These are phyloP conservation scores for Fusarium sp. DNA, from an alignment of 2,329 filamentous ascomycete species.

Conservation along the genomic window DNA sequence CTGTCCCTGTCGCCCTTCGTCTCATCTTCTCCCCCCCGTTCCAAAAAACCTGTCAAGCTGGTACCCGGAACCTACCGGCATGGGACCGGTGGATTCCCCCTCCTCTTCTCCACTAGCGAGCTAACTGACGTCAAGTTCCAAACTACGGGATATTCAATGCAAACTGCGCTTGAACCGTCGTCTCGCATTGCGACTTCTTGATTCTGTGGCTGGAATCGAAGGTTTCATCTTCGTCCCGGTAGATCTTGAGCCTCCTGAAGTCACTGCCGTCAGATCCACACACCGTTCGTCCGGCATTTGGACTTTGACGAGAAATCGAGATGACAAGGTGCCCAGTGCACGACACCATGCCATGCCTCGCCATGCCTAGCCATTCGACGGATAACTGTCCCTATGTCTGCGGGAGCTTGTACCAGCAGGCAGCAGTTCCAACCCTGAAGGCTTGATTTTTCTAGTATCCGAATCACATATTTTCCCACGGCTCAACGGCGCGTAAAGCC, in stretches of 20 bases:
- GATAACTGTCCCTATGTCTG: slow-evolving; percentile 4
- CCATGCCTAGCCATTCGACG: slow-evolving; percentile 7
- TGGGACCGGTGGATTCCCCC: slow-evolving; percentile 19
- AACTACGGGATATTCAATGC: slow-evolving; percentile 13
- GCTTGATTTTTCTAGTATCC: not conserved
- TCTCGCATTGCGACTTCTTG: slow-evolving; percentile 24
- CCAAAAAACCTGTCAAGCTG: slow-evolving; percentile 17
- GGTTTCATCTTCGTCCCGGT: slow-evolving; percentile 41
- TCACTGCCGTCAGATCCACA: slow-evolving; percentile 23
- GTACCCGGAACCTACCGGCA: slow-evolving; percentile 19
- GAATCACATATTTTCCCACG: slow-evolving; percentile 8
- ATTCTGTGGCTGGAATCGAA: slow-evolving; percentile 26
- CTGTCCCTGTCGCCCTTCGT: slow-evolving; percentile 32
- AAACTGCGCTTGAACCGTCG: slow-evolving; percentile 23
- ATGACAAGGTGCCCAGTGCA: slow-evolving; percentile 5
- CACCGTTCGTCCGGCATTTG: slow-evolving; percentile 22
- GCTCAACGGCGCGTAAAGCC: not conserved
- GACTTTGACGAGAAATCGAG: not conserved
- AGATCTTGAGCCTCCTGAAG: slow-evolving; percentile 26
- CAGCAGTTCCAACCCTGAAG: slow-evolving; percentile 12
- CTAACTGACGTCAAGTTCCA: slow-evolving; percentile 14
- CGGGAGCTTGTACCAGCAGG: not conserved
- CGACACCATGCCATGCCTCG: not conserved
- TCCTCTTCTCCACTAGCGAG: slow-evolving; percentile 5
- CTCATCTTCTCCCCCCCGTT: slow-evolving; percentile 25